Evolutionary conservation across 2,329 filamentous ascomycete species (phyloP).

Genomic region (Chaetomium sp.): DNA sequence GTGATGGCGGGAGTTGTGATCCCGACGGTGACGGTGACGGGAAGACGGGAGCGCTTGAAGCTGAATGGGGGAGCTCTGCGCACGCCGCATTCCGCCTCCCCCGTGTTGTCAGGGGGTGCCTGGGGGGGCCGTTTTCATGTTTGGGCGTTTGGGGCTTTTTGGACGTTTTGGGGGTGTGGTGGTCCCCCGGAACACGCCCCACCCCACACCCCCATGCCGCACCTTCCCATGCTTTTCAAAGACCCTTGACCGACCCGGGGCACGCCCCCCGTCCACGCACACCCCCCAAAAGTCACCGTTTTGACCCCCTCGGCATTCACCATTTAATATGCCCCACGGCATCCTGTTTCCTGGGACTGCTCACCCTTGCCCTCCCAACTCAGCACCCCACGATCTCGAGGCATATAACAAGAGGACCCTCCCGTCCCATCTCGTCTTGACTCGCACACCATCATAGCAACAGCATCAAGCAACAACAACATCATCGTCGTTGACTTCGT

Average conservation of each 20-base stretch:
- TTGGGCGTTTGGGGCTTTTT: no score
- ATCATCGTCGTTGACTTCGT: constrained; percentile 3
- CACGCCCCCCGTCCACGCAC: constrained; percentile 3
- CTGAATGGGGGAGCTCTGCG: constrained; percentile 6
- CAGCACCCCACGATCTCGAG: constrained; percentile 2
- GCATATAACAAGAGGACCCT: constrained; percentile 10
- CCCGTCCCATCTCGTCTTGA: constrained; percentile 8
- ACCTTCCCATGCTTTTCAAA: background rate
- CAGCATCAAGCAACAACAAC: constrained; percentile 10
- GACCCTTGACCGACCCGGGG: constrained; percentile 1
- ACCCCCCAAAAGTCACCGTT: constrained; percentile 6
- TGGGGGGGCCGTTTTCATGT: background rate
- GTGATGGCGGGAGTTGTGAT: no score
- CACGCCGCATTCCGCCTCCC: constrained; percentile 19
- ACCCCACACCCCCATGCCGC: constrained; percentile 1
- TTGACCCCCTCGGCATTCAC: constrained; percentile 5
- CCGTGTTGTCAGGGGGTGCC: constrained; percentile 9
- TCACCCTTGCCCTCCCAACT: constrained; percentile 17
- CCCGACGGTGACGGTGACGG: no score
- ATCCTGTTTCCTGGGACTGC: constrained; percentile 22
- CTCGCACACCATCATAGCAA: constrained; percentile 6
- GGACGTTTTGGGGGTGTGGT: no score
- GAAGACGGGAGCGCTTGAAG: background rate
- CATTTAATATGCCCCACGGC: constrained; percentile 25
- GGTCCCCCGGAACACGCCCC: background rate